Percentiles rank a stretch among this genome's conserved stretches.
Evolutionary conservation across 306 rosid species (phyloP).

Genomic region (Elaeagnus macrophylla): DNA sequence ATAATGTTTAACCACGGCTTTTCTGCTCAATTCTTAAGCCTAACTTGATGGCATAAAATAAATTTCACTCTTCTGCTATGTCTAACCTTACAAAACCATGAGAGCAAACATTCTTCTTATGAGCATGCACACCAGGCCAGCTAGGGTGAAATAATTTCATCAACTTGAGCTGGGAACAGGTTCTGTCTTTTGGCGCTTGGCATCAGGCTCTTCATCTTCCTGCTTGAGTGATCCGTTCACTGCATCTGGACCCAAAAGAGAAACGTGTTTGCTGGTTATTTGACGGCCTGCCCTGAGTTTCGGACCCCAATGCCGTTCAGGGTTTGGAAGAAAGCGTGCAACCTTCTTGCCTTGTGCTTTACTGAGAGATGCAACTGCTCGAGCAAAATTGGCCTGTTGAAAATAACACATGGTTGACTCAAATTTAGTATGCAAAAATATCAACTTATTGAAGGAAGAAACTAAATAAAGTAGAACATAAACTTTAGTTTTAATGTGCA

Average conservation of each 20-base stretch:
- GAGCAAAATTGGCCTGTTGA: slow-evolving; percentile 82
- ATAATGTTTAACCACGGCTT: no score
- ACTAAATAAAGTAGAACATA: neutral
- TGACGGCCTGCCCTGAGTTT: slow-evolving; percentile 88
- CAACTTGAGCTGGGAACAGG: slow-evolving; percentile 28
- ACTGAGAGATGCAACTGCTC: slow-evolving; percentile 84
- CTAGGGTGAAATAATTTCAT: slow-evolving; percentile 17
- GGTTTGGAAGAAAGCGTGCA: slow-evolving; percentile 88
- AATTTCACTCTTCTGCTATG: no score
- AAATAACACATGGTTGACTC: no score
- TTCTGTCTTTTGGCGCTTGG: slow-evolving; percentile 55
- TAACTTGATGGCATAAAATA: no score
- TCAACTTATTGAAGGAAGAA: no score
- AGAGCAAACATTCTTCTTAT: neutral
- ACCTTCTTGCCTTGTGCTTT: slow-evolving; percentile 89
- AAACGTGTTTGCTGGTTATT: slow-evolving; percentile 78
- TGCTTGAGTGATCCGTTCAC: slow-evolving; percentile 49
- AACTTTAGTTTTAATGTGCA: neutral
- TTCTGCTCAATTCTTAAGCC: no score
- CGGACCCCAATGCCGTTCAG: slow-evolving; percentile 96
- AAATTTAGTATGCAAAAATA: no score
- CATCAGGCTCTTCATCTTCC: slow-evolving; percentile 40
- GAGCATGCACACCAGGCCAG: slow-evolving; percentile 6
- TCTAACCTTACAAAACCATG: no score
- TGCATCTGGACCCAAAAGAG: slow-evolving; percentile 78